phyloP scores from a whole-genome alignment of 2,329 filamentous ascomycete species.

The Tolypocladium amazonense region DNA sequence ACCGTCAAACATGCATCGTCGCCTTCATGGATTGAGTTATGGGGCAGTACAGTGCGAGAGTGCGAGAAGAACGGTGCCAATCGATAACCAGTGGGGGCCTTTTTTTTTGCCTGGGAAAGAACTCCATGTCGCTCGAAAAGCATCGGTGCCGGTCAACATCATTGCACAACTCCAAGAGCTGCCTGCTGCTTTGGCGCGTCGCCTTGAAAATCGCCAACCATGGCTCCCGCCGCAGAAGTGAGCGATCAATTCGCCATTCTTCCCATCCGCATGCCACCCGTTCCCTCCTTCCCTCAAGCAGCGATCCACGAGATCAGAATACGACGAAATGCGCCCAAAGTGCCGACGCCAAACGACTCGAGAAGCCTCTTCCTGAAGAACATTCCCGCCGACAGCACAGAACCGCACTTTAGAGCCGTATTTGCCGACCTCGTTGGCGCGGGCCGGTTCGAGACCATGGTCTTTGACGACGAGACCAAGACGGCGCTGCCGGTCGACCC shows the following conservation, averaged over 20 bases:
- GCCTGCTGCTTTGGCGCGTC: no score
- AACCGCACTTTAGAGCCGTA: slow-evolving; percentile 62
- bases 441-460: slow-evolving; percentile 66
- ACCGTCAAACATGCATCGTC: no score
- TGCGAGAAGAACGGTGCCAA: not conserved
- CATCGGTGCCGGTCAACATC: not conserved
- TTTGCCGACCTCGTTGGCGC: slow-evolving; percentile 67
- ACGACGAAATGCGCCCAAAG: slow-evolving; percentile 70
- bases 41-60: not conserved
- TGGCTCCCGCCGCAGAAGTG: slow-evolving; percentile 15
- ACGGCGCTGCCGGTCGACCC: slow-evolving; percentile 31
- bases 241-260: slow-evolving; percentile 56
- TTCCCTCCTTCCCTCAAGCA: slow-evolving; percentile 49
- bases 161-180: not conserved
- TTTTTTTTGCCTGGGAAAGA: not conserved
- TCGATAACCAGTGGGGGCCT: not conserved
- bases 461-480: slow-evolving; percentile 57
- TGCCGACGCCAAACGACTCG: slow-evolving; percentile 60
- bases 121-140: not conserved
- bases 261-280: slow-evolving; percentile 53
- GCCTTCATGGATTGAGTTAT: no score
- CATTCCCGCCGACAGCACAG: slow-evolving; percentile 73
- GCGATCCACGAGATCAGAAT: slow-evolving; percentile 79
- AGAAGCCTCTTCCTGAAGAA: slow-evolving; percentile 89
- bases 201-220: slow-evolving; percentile 3